Base-by-base conservation (phyloP, 371 early-diverging fungal genomes). In the Haplosporangium sp. region DNA sequence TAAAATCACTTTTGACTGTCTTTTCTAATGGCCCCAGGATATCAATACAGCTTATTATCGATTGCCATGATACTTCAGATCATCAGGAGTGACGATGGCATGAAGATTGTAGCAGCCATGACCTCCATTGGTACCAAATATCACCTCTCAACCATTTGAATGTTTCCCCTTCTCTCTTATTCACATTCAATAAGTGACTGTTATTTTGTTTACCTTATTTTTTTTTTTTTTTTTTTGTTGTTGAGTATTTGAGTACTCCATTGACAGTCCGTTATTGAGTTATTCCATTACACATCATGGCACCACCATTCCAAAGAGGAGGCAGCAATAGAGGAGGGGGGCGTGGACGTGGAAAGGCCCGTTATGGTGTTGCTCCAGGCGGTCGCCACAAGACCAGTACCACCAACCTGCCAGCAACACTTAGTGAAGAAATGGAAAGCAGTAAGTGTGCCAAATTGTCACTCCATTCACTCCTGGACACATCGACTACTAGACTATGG, bases 321-420 rank as follows among this genome's bases (percentile, higher is more conserved):
- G 48, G 48, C 48, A 64, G 75, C 59, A 64, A 69, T n/a, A 63
- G 75, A 38, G 66, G 77, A 11, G 61, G 72, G 8, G 69, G 73
- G 19, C 57, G 72, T 1, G 72, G 82, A 6, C 57, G 70, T n/a
- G 65, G 68, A 27, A 44, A 72, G 10, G 83, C 72, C 15, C 71
- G 83, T 35, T 68, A 71, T 19, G 77, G 83, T 20, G 50, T 69
- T 27, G 69, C 72, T 1, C 67, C 73, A 17, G 76, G 76, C 5
- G 77, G 73, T 20, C 69, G 76, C 27, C 62, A 61, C 55, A 76
- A 76, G 58, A 70, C 76, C 17, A 82, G 77, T 44, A 82, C 83
- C 3, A 82, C 83, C 61, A 72, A 72, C 71, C 58, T 83, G 15
- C 83, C 83, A 1, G 53, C 69, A 40, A 67, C 76, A 17, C 69